These are phyloP conservation scores for Paradendryphiella salina DNA, from an alignment of 2,329 filamentous ascomycete species.

Conservation along the genomic window DNA sequence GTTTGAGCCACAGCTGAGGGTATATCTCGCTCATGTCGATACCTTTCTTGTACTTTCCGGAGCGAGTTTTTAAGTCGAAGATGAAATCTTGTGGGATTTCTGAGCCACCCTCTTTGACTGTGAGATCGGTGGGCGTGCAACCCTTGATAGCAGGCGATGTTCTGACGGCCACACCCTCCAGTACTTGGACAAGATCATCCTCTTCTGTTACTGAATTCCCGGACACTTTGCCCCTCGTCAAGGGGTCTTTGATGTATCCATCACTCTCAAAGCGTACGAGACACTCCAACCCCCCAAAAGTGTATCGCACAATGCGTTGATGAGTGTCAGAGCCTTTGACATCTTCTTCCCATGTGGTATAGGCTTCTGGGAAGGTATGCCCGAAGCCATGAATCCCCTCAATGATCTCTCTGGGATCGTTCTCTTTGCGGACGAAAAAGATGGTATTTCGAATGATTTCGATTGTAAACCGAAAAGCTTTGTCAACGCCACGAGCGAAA, in stretches of 20 bases:
- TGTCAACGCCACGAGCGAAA: conserved; percentile 54
- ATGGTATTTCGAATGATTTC: conserved; percentile 61
- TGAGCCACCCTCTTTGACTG: conserved; percentile 25
- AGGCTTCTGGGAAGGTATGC: conserved; percentile 67
- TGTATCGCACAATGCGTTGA: conserved; percentile 64
- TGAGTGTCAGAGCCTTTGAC: conserved; percentile 62
- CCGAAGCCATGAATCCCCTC: conserved; percentile 62
- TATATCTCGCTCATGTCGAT: conserved; percentile 50
- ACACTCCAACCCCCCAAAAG: conserved; percentile 57
- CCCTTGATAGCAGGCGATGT: neutral
- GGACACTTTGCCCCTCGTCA: neutral
- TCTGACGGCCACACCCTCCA: conserved; percentile 16
- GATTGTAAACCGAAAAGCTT: conserved; percentile 62
- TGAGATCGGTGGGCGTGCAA: conserved; percentile 12
- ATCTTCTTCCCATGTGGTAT: conserved; percentile 64
- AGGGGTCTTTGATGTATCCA: conserved; percentile 52
- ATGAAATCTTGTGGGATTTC: conserved; percentile 50
- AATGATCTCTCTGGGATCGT: conserved; percentile 61
- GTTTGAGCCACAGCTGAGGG: conserved; percentile 55
- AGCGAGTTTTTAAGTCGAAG: conserved; percentile 59
- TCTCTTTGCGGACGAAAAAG: conserved; percentile 66
- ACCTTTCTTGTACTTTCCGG: conserved; percentile 33
- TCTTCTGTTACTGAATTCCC: neutral
- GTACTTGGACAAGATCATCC: conserved; percentile 17
- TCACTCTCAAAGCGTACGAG: conserved; percentile 63